Evolutionary conservation across 2,329 filamentous ascomycete genomes (phyloP).

Genomic region (Zopfia rhizophila): DNA sequence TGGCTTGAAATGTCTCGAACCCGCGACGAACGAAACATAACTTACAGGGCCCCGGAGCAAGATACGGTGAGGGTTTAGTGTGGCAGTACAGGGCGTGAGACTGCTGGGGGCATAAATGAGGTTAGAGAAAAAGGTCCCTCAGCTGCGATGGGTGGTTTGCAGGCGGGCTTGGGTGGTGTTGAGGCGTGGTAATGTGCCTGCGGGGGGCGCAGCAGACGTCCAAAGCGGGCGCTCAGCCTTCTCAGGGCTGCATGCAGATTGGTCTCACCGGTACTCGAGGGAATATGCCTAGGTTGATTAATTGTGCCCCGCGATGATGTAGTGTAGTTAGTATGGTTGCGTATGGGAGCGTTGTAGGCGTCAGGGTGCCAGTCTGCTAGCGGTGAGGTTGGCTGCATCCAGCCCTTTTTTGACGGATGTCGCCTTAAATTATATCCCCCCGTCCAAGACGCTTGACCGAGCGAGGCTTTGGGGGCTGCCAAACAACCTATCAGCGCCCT

Average conservation of each 20-base stretch:
- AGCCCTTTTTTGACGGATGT: conserved; percentile 1
- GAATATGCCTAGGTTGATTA: conserved; percentile 12
- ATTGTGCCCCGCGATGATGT: conserved; percentile 16
- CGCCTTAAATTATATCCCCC: no score
- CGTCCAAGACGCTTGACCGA: no score
- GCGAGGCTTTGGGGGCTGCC: no score
- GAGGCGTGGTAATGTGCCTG: conserved; percentile 14
- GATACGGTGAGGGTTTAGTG: conserved; percentile 30
- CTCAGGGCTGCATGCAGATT: background rate
- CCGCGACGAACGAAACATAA: conserved; percentile 22
- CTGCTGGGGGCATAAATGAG: conserved; percentile 1
- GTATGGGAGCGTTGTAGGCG: conserved; percentile 9
- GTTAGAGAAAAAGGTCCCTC: conserved; percentile 16
- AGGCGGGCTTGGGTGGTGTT: conserved; percentile 8
- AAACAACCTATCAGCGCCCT: conserved; percentile 25
- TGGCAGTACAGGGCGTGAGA: conserved; percentile 17
- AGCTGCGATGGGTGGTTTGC: conserved; percentile 10
- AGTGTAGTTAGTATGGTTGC: background rate
- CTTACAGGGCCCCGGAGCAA: conserved; percentile 29
- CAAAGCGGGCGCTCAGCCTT: conserved; percentile 17
- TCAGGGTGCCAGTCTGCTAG: conserved; percentile 2
- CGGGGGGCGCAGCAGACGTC: conserved; percentile 26
- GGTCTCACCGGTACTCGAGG: conserved; percentile 19
- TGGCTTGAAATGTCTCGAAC: conserved; percentile 5
- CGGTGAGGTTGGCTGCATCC: conserved; percentile 6